phyloP scores from a whole-genome alignment of 768 basidiomycete species.

The Pholiota microspora region DNA sequence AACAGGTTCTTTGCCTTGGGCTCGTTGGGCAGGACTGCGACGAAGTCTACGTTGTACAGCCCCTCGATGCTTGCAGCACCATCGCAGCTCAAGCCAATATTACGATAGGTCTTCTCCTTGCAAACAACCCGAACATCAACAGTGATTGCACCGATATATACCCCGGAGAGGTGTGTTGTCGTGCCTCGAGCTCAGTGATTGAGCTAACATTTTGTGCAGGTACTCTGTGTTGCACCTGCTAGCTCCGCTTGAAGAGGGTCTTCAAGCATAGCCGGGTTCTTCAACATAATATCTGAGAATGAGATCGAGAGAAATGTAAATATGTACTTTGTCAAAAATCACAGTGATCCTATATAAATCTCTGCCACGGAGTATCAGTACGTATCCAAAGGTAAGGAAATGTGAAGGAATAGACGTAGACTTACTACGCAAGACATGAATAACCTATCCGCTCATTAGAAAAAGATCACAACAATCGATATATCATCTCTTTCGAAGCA shows the following conservation, averaged over 20 bases:
- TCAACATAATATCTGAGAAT: too few relatives aligned
- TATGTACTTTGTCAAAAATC: too few relatives aligned
- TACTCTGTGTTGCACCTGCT: slow-evolving; percentile 7
- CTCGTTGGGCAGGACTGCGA: slow-evolving; percentile 51
- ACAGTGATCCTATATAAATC: too few relatives aligned
- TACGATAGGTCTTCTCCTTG: slow-evolving; percentile 37
- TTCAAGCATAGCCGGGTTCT: too few relatives aligned
- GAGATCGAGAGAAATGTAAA: too few relatives aligned
- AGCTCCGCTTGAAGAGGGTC: background rate
- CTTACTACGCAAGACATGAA: too few relatives aligned
- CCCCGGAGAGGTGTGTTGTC: slow-evolving; percentile 45
- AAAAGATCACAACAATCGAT: slow-evolving; percentile 25
- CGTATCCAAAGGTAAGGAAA: too few relatives aligned
- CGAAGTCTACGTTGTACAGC: slow-evolving; percentile 40
- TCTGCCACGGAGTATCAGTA: too few relatives aligned
- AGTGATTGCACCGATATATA: slow-evolving; percentile 51
- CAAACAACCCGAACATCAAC: slow-evolving; percentile 65
- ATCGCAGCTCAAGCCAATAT: slow-evolving; percentile 43
- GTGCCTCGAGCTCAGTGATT: too few relatives aligned
- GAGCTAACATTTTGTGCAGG: background rate
- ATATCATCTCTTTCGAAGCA: slow-evolving; percentile 23
- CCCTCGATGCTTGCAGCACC: slow-evolving; percentile 45
- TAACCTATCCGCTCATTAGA: slow-evolving; percentile 13
- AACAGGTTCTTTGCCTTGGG: slow-evolving; percentile 56
- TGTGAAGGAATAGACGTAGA: too few relatives aligned